Evolutionary conservation across 257 asterid genomes (phyloP), one percentile per base, ranked within the genome.

Genomic region (Buddleja alternifolia): DNA sequence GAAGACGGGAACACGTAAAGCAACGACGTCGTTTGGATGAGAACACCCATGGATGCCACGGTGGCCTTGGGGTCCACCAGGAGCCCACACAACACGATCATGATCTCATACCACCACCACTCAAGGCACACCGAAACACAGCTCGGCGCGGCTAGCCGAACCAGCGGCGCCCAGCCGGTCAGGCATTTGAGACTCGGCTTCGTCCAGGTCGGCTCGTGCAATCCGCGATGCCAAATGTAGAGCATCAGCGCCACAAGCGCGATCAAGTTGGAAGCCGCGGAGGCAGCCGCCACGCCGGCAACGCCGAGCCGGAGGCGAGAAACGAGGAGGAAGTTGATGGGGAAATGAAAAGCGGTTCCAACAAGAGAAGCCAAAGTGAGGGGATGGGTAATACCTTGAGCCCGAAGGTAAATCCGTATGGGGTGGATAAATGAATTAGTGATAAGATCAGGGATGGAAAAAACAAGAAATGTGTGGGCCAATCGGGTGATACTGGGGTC

Each of bases 81-180:
- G 2, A 90, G 84, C 48, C 97, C 97, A 48, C 97, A 88, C 34
- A 90, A 37, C 45, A 90, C 80, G 0, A 84, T 90, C 91, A 90
- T 88, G 80, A 90, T 85, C 82, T 90, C 97, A 7, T 90, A 90
- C 97, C 97, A 90, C 97, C 97, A 90, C 95, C 97, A 90, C 64
- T 90, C 97, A 0, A 90, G 82, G 75, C 97, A 90, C 3, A 90
- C 97, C 14, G 97, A 90, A 0, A 80, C 87, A 51, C 97, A 90
- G 78, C 93, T 88, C 24, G 97, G 97, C 51, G 84, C 95, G 6
- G 97, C 95, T 0, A 90, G 85, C 19, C 81, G 73, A 0, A 88
- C 72, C 0, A 90, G 80, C 69, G 97, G 97, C 23, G 85, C 88
- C 97, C 97, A 90, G 8, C 93, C 95, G 0, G 82, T 79, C 20